Percentiles rank a stretch among this genome's conserved stretches.
Evolutionary conservation across 371 early-diverging fungal species (phyloP).

Genomic region (Dentiscutata heterogama): DNA sequence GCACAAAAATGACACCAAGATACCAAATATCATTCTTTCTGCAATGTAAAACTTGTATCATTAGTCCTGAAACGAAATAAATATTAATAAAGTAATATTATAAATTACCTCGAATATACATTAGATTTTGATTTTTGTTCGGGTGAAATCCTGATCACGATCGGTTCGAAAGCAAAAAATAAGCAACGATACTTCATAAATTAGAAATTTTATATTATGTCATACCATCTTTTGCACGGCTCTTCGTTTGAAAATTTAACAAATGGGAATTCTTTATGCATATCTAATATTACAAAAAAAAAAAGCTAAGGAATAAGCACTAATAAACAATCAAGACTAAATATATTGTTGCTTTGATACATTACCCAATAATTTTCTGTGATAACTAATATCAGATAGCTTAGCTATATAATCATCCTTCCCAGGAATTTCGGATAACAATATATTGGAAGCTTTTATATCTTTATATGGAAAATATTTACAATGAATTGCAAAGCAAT

Average conservation of each 20-base stretch:
- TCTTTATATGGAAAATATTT: conserved; percentile 44
- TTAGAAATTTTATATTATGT: not conserved
- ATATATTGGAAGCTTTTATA: conserved; percentile 56
- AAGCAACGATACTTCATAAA: not conserved
- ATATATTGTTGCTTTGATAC: not conserved
- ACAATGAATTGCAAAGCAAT: not conserved
- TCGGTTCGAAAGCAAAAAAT: not conserved
- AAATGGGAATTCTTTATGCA: conserved; percentile 57
- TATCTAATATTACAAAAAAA: conserved; percentile 46
- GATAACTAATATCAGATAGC: conserved; percentile 61
- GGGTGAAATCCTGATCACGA: conserved; percentile 60
- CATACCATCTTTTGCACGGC: conserved; percentile 53
- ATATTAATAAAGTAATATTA: not conserved
- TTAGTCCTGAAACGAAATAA: not conserved
- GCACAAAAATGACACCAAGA: conserved; percentile 74
- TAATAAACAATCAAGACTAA: not conserved
- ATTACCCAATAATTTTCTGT: conserved; percentile 60
- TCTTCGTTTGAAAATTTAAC: conserved; percentile 44
- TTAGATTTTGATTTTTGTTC: conserved; percentile 69
- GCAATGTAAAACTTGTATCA: too few relatives aligned
- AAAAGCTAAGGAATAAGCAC: not conserved
- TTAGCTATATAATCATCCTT: conserved; percentile 54
- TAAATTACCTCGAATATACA: conserved; percentile 56
- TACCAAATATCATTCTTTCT: conserved; percentile 85
- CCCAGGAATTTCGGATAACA: conserved; percentile 48